Conservation (phyloP, 257 asterid species). For the Solanum stenotomum region DNA sequence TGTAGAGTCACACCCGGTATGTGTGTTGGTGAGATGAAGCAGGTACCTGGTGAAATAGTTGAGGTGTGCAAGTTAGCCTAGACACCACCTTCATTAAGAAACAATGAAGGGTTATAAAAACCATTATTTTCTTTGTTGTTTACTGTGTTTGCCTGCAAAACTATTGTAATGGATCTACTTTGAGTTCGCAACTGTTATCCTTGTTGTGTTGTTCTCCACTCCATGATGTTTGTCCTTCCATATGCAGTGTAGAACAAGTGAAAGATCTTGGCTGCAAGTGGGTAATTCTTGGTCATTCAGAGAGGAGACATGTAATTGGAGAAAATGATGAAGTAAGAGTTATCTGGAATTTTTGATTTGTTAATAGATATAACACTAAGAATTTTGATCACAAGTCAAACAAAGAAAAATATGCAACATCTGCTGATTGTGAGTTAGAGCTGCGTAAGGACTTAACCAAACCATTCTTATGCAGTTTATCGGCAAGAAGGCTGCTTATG, state of each 20-base stretch:
- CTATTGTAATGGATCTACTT: neutral
- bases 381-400: neutral
- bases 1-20: neutral
- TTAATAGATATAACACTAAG: neutral
- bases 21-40: neutral
- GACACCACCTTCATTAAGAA: neutral
- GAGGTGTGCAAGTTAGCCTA: neutral
- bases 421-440: neutral
- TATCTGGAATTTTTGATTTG: neutral
- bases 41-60: neutral
- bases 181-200: neutral
- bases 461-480: slow-evolving; percentile 52
- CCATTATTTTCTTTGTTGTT: neutral
- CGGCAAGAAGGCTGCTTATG: slow-evolving; percentile 96
- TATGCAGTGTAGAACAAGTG: slow-evolving; percentile 76
- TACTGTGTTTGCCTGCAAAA: neutral
- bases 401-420: neutral
- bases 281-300: slow-evolving; percentile 98
- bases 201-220: neutral
- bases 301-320: slow-evolving; percentile 85
- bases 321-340: slow-evolving; percentile 72
- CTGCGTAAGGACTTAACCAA: neutral
- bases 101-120: neutral
- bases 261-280: slow-evolving; percentile 92
- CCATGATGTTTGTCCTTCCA: neutral